Conservation (phyloP, 345 rosid genomes). For the Lagerstroemia speciosa region DNA sequence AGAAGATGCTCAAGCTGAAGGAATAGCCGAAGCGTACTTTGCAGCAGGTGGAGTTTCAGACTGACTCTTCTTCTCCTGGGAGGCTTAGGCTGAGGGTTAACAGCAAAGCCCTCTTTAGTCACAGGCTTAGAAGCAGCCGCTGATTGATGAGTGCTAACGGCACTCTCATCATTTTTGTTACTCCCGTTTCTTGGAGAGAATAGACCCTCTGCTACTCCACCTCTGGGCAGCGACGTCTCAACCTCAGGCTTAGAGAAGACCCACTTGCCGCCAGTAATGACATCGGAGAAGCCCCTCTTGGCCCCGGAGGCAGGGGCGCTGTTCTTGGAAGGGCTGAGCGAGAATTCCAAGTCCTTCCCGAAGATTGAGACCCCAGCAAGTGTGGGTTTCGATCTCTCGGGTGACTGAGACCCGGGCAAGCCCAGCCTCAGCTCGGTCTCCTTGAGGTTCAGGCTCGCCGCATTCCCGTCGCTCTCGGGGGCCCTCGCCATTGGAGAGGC, state of each 20-base stretch:
- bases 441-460: constrained; percentile 30
- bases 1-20: too few relatives aligned
- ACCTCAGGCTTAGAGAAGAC: too few relatives aligned
- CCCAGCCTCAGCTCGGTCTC: constrained; percentile 71
- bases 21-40: constrained; percentile 28
- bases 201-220: too few relatives aligned
- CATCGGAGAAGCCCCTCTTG: constrained; percentile 62
- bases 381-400: constrained; percentile 31
- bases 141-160: constrained; percentile 10
- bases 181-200: too few relatives aligned
- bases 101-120: constrained; percentile 23
- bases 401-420: constrained; percentile 52
- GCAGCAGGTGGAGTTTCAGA: constrained; percentile 45
- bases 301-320: constrained; percentile 39
- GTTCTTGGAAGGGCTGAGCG: constrained; percentile 27
- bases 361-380: constrained; percentile 34
- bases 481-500: constrained; percentile 35
- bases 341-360: constrained; percentile 39
- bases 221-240: too few relatives aligned
- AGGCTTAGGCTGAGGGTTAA: constrained; percentile 20
- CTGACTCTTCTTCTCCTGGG: constrained; percentile 30
- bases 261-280: constrained; percentile 13
- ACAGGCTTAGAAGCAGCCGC: constrained; percentile 10
- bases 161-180: too few relatives aligned
- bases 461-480: constrained; percentile 16